A percentile compares a stretch with the other conserved stretches of the same genome.
Evolutionary conservation across 2,329 filamentous ascomycete genomes (phyloP).

Genomic region (Chaetoscypha palmicola): DNA sequence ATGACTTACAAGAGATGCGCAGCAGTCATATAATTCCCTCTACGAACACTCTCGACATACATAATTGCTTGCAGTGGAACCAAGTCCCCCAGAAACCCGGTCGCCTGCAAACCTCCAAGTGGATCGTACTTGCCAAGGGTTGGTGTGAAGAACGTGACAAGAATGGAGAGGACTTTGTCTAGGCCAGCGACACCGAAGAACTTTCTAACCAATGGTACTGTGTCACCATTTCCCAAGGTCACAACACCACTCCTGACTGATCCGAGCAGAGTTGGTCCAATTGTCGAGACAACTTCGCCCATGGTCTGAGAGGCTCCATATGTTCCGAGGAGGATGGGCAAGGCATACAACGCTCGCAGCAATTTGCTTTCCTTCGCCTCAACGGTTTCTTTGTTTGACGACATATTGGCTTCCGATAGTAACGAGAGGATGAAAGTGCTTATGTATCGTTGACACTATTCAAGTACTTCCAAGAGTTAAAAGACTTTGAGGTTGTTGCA

Average conservation of each 20-base stretch:
- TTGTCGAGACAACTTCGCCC: neutral
- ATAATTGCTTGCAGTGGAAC: slow-evolving; percentile 27
- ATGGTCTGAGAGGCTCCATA: slow-evolving; percentile 16
- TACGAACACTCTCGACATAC: slow-evolving; percentile 26
- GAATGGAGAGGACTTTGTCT: slow-evolving; percentile 18
- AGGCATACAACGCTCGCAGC: slow-evolving; percentile 20
- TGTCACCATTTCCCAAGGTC: neutral
- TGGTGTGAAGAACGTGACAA: slow-evolving; percentile 21
- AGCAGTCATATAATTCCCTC: slow-evolving; percentile 27
- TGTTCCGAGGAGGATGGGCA: slow-evolving; percentile 17
- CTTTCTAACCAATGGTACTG: slow-evolving; percentile 8
- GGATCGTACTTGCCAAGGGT: slow-evolving; percentile 15
- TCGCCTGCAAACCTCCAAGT: slow-evolving; percentile 16
- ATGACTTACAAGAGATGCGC: slow-evolving; percentile 21
- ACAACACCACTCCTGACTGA: neutral
- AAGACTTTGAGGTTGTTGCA: too few species aligned
- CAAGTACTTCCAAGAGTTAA: too few species aligned
- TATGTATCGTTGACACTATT: too few species aligned
- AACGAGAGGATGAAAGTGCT: neutral
- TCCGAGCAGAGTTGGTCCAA: neutral
- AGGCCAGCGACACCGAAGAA: slow-evolving; percentile 16
- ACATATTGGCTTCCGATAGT: neutral
- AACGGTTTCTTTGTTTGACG: slow-evolving; percentile 19
- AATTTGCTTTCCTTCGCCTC: slow-evolving; percentile 24
- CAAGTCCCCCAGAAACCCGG: slow-evolving; percentile 26